phyloP scores from a whole-genome alignment of 176 grass and related monocot genomes.

The Aechmea fasciata region DNA sequence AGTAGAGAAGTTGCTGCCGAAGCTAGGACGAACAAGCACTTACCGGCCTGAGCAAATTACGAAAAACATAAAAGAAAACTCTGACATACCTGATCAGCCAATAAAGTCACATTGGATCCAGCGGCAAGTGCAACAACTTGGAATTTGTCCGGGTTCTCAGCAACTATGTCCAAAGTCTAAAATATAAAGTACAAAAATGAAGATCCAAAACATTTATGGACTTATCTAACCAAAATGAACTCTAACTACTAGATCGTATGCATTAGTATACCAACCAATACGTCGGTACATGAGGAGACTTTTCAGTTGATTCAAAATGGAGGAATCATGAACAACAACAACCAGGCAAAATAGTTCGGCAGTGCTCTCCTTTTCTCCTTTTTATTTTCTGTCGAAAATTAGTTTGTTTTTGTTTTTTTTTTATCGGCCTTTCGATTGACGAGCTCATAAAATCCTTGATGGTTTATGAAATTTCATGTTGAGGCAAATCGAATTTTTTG shows the following conservation, averaged over 20 bases:
- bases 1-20: too few relatives aligned
- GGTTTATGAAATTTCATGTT: too few relatives aligned
- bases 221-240: background rate
- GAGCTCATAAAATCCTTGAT: too few relatives aligned
- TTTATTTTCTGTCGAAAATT: too few relatives aligned
- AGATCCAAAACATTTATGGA: background rate
- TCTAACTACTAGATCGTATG: background rate
- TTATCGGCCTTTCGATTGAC: too few relatives aligned
- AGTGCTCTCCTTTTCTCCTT: too few relatives aligned
- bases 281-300: background rate
- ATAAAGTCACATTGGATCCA: conserved; percentile 91
- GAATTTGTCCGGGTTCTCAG: conserved; percentile 95
- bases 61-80: background rate
- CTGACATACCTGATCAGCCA: conserved; percentile 77
- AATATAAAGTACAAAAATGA: conserved; percentile 22
- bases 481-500: too few relatives aligned
- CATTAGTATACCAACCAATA: background rate
- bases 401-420: too few relatives aligned
- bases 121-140: conserved; percentile 87
- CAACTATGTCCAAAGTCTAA: conserved; percentile 86
- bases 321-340: too few relatives aligned
- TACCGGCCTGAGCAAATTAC: conserved; percentile 2
- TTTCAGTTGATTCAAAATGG: too few relatives aligned
- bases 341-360: too few relatives aligned
- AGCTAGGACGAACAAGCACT: background rate